These are phyloP conservation scores for Phytophthora citricola DNA, from an alignment of 352 stramenopile genomes.

Conservation along the genomic window DNA sequence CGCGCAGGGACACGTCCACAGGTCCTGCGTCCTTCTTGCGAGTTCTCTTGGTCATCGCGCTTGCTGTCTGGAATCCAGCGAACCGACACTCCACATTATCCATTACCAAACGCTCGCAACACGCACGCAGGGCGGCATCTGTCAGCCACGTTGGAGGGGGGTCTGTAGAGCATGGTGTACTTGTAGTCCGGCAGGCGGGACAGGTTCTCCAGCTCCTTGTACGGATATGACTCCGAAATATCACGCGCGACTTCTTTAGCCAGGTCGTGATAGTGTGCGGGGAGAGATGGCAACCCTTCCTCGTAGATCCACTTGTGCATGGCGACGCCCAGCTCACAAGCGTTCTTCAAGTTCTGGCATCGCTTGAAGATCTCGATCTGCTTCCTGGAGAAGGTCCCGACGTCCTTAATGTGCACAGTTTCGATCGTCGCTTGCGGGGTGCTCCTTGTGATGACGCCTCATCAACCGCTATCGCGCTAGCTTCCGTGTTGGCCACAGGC, in stretches of 20 bases:
- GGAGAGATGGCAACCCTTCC: background rate
- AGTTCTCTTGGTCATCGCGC: background rate
- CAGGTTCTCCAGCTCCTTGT: background rate
- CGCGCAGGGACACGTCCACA: background rate
- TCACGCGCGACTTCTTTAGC: background rate
- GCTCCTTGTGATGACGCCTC: background rate
- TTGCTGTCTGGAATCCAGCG: no score
- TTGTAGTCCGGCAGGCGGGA: background rate
- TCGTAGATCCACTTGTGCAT: slow-evolving; percentile 5
- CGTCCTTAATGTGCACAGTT: slow-evolving; percentile 1
- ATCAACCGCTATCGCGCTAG: background rate
- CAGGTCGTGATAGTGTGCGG: background rate
- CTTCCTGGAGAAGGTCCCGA: slow-evolving; percentile 8
- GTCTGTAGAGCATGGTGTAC: slow-evolving; percentile 1
- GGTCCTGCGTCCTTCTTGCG: background rate
- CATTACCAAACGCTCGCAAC: no score
- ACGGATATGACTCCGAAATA: background rate
- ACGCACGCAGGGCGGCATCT: no score
- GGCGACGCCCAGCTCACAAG: background rate
- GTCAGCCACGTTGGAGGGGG: background rate
- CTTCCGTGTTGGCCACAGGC: background rate
- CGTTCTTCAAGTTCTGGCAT: background rate
- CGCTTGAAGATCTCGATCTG: slow-evolving; percentile 21
- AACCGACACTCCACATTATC: no score
- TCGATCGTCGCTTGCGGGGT: background rate